Percentiles rank a stretch among this genome's conserved stretches.
These are phyloP conservation scores for Populus hybrid DNA, from an alignment of 441 rosid species.

Conservation along the genomic window DNA sequence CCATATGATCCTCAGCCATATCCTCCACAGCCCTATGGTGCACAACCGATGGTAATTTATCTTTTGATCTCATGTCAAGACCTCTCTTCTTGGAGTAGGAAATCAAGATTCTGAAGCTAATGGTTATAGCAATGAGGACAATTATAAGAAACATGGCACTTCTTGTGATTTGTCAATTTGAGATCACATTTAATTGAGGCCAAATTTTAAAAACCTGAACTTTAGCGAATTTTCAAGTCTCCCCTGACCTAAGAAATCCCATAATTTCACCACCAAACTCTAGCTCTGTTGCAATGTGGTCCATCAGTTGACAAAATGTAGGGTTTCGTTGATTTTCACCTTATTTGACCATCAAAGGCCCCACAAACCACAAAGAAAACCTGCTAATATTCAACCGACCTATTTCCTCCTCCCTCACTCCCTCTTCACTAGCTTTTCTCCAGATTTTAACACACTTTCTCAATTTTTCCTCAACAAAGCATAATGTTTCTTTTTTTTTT, in stretches of 20 bases:
- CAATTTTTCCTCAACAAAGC: neutral
- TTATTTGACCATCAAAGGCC: neutral
- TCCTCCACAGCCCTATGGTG: constrained; percentile 74
- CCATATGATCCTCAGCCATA: constrained; percentile 69
- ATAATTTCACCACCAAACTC: no score
- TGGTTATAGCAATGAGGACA: neutral
- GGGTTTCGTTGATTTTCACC: no score
- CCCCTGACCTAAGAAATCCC: no score
- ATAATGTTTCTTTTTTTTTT: neutral
- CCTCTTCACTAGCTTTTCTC: neutral
- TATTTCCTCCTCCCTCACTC: neutral
- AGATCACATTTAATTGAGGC: neutral
- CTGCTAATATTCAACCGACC: neutral
- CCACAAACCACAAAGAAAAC: neutral
- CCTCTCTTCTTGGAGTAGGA: no score
- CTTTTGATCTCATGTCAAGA: neutral
- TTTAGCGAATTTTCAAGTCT: no score
- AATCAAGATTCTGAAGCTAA: no score
- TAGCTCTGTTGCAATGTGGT: no score
- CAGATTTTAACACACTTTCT: neutral
- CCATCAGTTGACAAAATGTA: no score
- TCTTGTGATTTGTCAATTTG: neutral
- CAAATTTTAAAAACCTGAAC: neutral
- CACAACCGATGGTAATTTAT: constrained; percentile 62
- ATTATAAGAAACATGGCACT: neutral